Conservation (phyloP, 2,329 filamentous ascomycete species). For the Fusarium tupiense region DNA sequence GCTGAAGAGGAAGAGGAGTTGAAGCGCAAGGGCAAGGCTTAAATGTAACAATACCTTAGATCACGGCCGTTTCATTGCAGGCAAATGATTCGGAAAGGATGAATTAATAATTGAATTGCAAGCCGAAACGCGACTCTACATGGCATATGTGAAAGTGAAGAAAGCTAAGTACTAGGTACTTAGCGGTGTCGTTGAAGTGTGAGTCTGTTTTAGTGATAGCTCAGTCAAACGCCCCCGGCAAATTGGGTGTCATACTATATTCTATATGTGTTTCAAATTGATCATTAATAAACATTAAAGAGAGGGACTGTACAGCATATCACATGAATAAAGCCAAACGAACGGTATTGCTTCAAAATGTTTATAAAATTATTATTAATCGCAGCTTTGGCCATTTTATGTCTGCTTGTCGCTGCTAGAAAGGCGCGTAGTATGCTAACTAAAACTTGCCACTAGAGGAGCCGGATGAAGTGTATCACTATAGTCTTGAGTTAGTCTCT, state of each 20-base stretch:
- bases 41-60: constrained; percentile 10
- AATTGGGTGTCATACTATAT: neutral
- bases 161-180: too few species aligned
- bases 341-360: neutral
- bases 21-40: constrained; percentile 63
- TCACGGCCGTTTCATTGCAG: constrained; percentile 8
- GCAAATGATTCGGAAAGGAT: constrained; percentile 7
- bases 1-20: constrained; percentile 74
- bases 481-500: constrained; percentile 35
- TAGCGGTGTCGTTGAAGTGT: neutral
- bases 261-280: too few species aligned
- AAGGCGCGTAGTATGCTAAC: neutral
- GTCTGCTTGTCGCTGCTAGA: too few species aligned
- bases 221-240: neutral
- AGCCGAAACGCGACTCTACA: neutral
- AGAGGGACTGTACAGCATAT: neutral
- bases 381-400: neutral
- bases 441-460: too few species aligned
- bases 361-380: neutral
- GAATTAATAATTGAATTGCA: constrained; percentile 26
- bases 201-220: neutral
- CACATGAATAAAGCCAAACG: neutral
- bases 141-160: neutral
- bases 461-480: constrained; percentile 19
- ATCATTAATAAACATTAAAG: too few species aligned